phyloP scores from a whole-genome alignment of 1,139 yeast species.

The Hyphopichia buzzinii region DNA sequence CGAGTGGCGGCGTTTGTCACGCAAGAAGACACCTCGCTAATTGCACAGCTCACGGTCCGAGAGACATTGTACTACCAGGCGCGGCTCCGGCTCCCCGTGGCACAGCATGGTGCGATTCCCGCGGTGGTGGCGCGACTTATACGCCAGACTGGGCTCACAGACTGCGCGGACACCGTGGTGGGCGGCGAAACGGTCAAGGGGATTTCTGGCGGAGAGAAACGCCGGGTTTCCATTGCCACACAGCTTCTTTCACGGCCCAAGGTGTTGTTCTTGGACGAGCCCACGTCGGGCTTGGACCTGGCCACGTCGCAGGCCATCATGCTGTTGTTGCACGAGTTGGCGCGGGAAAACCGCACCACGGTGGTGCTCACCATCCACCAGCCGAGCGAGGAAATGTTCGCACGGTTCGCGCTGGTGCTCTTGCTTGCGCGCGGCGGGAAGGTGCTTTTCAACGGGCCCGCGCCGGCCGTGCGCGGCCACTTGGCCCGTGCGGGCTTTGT shows the following conservation, averaged over 20 bases:
- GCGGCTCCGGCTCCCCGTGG: constrained; percentile 51
- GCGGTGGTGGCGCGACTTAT: constrained; percentile 52
- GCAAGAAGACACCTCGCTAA: constrained; percentile 73
- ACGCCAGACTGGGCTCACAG: constrained; percentile 65
- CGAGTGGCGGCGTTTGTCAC: constrained; percentile 68
- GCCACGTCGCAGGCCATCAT: constrained; percentile 74
- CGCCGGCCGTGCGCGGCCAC: constrained; percentile 44
- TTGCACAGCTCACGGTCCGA: constrained; percentile 69
- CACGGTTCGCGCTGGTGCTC: constrained; percentile 63
- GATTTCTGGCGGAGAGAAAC: constrained; percentile 82
- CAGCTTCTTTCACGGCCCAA: constrained; percentile 73
- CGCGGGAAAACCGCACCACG: constrained; percentile 60
- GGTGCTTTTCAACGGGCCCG: constrained; percentile 60
- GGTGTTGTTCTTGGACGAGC: constrained; percentile 75
- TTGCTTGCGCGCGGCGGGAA: constrained; percentile 72
- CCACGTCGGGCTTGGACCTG: constrained; percentile 85
- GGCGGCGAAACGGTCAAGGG: constrained; percentile 77
- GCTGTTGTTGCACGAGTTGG: constrained; percentile 55
- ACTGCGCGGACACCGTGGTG: constrained; percentile 73
- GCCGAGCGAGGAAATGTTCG: constrained; percentile 67
- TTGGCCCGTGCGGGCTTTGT: constrained; percentile 42
- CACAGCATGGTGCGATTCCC: constrained; percentile 29
- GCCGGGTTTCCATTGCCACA: constrained; percentile 79
- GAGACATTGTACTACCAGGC: constrained; percentile 79
- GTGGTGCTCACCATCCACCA: constrained; percentile 81